Evolutionary conservation across 257 asterid genomes (phyloP), one percentile per base, ranked within the genome.

Genomic region (Scutellaria baicalensis): DNA sequence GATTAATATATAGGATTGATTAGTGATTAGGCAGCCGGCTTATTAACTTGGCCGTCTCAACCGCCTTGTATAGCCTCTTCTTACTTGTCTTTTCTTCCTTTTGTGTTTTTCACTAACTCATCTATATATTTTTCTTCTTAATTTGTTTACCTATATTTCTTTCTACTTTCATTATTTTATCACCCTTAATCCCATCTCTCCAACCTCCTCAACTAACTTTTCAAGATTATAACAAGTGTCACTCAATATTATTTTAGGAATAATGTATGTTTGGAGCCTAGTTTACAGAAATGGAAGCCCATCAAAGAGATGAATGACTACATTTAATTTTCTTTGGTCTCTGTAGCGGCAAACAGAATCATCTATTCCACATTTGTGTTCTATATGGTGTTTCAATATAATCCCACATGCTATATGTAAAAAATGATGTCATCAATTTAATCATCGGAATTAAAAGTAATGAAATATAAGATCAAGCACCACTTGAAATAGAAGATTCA

Each of bases 1-100:
- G 61, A 18, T 84, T 90, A n/a, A n/a, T n/a, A 78, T 88, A 90
- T 82, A 88, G 93, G 60, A 54, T 23, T 27, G 60, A 54, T 23
- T 27, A 27, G 33, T n/a, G 33, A 27, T 27, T 27, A 27, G 33
- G 33, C 39, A 68, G 93, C 93, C 92, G 92, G 92, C 95, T 65
- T 69, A 44, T 66, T 60, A 47, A 51, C 74, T 21, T 76, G 83
- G 95, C 90, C 90, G 88, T 64, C 88, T 79, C 39, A 58, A 73
- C 75, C 86, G 90, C 86, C 87, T 73, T 76, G n/a, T 58, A 33
- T 78, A 69, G 61, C 36, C 67, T 80, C 59, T 80, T 83, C 76
- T 75, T 14, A 31, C n/a, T 80, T 88, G 90, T 85, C 89, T 27
- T 48, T 56, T 68, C 74, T 21, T 67, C 56, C 13, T 66, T 79